phyloP scores from a whole-genome alignment of 352 stramenopile species.

The Aphanomyces invadans region DNA sequence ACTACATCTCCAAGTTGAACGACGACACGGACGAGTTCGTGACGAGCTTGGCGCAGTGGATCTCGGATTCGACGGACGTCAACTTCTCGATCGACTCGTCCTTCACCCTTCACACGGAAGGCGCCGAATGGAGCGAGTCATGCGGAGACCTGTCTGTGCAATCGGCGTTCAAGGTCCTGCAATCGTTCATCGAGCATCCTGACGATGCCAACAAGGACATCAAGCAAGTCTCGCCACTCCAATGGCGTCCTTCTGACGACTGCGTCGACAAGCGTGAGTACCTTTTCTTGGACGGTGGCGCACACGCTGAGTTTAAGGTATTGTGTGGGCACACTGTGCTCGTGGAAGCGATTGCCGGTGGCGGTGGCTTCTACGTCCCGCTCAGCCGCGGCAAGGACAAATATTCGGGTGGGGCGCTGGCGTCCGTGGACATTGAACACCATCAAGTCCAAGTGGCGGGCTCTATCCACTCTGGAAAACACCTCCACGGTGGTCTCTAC shows the following conservation, averaged over 20 bases:
- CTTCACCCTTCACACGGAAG: constrained; percentile 18
- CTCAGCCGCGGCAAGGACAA: constrained; percentile 3
- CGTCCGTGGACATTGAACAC: constrained; percentile 1
- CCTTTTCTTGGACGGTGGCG: constrained; percentile 10
- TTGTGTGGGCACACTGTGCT: neutral
- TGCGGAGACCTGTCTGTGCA: constrained; percentile 20
- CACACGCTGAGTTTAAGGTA: constrained; percentile 17
- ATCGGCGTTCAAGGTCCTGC: constrained; percentile 13
- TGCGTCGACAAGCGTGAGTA: constrained; percentile 9
- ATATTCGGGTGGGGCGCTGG: constrained; percentile 12
- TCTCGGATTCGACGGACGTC: neutral
- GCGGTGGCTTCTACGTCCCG: constrained; percentile 18
- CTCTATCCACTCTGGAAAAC: constrained; percentile 1
- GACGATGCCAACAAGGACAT: neutral
- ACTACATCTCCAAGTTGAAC: constrained; percentile 6
- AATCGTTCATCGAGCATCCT: constrained; percentile 11
- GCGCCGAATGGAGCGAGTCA: constrained; percentile 17
- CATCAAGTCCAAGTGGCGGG: constrained; percentile 10
- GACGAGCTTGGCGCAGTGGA: constrained; percentile 9
- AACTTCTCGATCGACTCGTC: constrained; percentile 17
- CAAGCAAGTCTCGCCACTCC: constrained; percentile 5
- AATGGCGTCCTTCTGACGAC: constrained; percentile 12
- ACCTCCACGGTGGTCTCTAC: neutral
- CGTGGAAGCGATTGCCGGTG: constrained; percentile 16
- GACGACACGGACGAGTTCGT: constrained; percentile 19